These are phyloP conservation scores for Nitzschia palea DNA, from an alignment of 108 stramenopile species.

Conservation along the genomic window DNA sequence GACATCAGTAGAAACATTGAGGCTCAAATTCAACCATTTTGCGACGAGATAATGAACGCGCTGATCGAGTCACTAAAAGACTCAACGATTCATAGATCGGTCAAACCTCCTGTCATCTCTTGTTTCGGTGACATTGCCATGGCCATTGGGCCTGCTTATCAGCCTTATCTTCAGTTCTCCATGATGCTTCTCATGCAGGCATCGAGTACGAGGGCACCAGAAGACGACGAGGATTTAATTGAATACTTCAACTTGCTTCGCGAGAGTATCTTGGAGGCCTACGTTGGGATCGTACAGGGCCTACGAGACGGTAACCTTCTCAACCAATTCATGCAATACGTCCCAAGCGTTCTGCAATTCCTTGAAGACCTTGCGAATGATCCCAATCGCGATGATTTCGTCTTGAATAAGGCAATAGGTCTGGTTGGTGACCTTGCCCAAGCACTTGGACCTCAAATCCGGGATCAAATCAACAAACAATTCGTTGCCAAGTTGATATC, in stretches of 20 bases:
- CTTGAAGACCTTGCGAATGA: slow-evolving; percentile 63
- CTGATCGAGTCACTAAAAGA: slow-evolving; percentile 88
- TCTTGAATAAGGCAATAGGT: slow-evolving; percentile 79
- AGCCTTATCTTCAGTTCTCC: slow-evolving; percentile 88
- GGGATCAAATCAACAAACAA: slow-evolving; percentile 56
- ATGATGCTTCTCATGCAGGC: slow-evolving; percentile 93
- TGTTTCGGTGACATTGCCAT: slow-evolving; percentile 97
- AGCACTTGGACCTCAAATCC: slow-evolving; percentile 55
- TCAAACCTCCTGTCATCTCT: slow-evolving; percentile 93
- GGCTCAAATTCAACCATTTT: slow-evolving; percentile 79
- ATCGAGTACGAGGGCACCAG: slow-evolving; percentile 68
- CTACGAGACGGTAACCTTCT: slow-evolving; percentile 73
- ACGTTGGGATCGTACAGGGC: slow-evolving; percentile 94
- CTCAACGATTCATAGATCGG: slow-evolving; percentile 75
- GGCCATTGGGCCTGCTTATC: slow-evolving; percentile 86
- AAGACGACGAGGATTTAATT: slow-evolving; percentile 95
- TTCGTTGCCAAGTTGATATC: slow-evolving; percentile 61
- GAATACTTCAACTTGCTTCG: slow-evolving; percentile 91
- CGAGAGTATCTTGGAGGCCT: slow-evolving; percentile 93
- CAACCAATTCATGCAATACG: slow-evolving; percentile 53
- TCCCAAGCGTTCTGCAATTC: slow-evolving; percentile 66
- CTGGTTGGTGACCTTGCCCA: slow-evolving; percentile 82
- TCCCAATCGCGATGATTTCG: slow-evolving; percentile 68
- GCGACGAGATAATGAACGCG: slow-evolving; percentile 90
- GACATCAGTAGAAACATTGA: slow-evolving; percentile 92